phyloP scores from a whole-genome alignment of 371 early-diverging fungal species.

The Polyrhizophydium stewartii region DNA sequence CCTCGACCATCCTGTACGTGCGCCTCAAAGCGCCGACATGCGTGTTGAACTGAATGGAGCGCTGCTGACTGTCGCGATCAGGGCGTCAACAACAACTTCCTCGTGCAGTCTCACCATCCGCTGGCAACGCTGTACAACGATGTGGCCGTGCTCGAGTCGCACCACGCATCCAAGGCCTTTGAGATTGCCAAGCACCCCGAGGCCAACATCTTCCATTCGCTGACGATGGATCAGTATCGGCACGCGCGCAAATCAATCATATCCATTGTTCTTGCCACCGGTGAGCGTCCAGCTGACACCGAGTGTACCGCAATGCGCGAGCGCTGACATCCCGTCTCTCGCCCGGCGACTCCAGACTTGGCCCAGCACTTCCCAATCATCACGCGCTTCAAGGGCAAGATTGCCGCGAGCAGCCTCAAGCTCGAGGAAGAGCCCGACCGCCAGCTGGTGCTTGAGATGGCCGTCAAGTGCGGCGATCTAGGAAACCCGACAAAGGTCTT shows the following conservation, averaged over 20 bases:
- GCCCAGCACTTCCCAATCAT: constrained; percentile 50
- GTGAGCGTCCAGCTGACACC: constrained; percentile 12
- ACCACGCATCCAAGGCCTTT: constrained; percentile 47
- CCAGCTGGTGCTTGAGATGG: constrained; percentile 41
- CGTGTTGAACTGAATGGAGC: background rate
- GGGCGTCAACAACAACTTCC: constrained; percentile 49
- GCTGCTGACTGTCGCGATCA: background rate
- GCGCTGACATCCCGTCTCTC: background rate
- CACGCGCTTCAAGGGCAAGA: constrained; percentile 47
- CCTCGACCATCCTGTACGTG: constrained; percentile 44
- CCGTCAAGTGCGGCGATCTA: constrained; percentile 54
- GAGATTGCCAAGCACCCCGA: constrained; percentile 33
- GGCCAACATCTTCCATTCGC: constrained; percentile 34
- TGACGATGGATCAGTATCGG: constrained; percentile 34
- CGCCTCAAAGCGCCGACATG: background rate
- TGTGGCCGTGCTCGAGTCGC: constrained; percentile 48
- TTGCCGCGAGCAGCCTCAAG: constrained; percentile 31
- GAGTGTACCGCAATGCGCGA: too few relatives aligned
- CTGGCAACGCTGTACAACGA: constrained; percentile 53
- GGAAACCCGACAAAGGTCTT: constrained; percentile 49
- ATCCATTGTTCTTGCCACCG: constrained; percentile 50
- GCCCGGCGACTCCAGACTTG: constrained; percentile 29
- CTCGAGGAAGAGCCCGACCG: constrained; percentile 40
- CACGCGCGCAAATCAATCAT: constrained; percentile 40
- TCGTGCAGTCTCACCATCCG: constrained; percentile 41